Base-by-base conservation (phyloP, 768 basidiomycete genomes). In the Russula olivacea region DNA sequence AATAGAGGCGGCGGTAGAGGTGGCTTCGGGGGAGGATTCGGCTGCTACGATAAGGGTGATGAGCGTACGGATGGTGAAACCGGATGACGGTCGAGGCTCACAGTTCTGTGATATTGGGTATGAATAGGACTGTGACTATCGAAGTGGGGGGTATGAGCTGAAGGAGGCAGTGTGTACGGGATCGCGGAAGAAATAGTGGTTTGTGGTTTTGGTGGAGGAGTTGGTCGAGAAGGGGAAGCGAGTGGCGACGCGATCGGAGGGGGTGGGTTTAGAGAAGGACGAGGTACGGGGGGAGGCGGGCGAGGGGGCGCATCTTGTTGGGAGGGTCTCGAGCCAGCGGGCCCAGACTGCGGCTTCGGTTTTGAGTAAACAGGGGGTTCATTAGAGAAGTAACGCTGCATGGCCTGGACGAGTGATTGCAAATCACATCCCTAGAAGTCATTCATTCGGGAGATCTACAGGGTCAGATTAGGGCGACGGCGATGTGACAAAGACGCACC, bases 341-440 rank as follows among this genome's bases (percentile, higher is more conserved):
- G 67, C 41, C 70, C 61, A 68, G 67, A 64, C 67, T 66, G 64
- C 28, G 70, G 65, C 69, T 77, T 81, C 17, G 91, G 87, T 74
- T 88, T 93, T 36, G 95, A 86, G 72, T 94, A 97, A 17, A 98
- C 84, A 8, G 95, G 95, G 48, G 96, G 95, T 51, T 86, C 81
- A 34, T 79, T 79, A 23, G 92, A 95, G 76, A 98, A 98, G 59
- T 87, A 80, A 45, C 84, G 80, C 68, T 89, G 87, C 77, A 98
- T 81, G 21, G 86, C 85, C 66, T 89, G 83, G 49, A 95, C 72
- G 23, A 99, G 79, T 4, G 79, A 81, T 30, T 78, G 75, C n/a
- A 98, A 76, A 72, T 78, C 84, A 74, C 93, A 91, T 52, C 85
- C 87, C 93, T 96, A 67, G 32, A 65, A 59, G 38, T 56, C 52